Base-by-base conservation (phyloP, 805 yeast genomes). In the Tetrapisispora pingtungensis region DNA sequence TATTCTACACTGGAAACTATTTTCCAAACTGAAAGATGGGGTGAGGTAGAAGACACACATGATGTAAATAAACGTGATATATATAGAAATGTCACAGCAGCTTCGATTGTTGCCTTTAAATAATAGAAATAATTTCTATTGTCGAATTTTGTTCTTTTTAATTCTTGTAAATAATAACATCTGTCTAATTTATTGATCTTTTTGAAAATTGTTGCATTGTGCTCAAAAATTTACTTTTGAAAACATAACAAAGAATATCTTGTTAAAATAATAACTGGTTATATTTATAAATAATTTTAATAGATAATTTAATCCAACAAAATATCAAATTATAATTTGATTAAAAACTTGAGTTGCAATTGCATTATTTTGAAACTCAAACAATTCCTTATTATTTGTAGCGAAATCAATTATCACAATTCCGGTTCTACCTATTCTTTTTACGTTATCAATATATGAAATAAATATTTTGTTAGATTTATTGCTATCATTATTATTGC, bases 21-120 rank as follows among this genome's bases (percentile, higher is more conserved):
- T 30, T 77, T 76, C 64, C 99, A 93, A 66, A 84, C 95, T 31
- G 79, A 78, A 19, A 75, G 80, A 57, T 93, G 98, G 98, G 98
- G 98, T 28, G 97, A 90, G 64, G 97, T 90, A 20, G 97, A 93
- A 66, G 98, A 93, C 58, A 87, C 97, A 2, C 98, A 93, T 60
- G 98, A 93, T 62, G 97, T 93, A n/a, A 95, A 86, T 56, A 81
- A 83, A 62, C 95, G 81, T 33, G 97, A 93, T 54, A 73, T 94
- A 55, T 72, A 86, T 56, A 79, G 97, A 64, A 79, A 80, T 56
- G 73, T 93, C 39, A 80, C 90, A 31, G 75, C 87, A 51, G 89
- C 95, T 26, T 83, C 89, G 4, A 61, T 84, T 34, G 59, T 78
- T 17, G 74, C 80, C 8, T 72, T 57, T 43, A 37, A 12, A 17